Base-by-base conservation (phyloP, 768 basidiomycete genomes). In the Agrocybe pediades region DNA sequence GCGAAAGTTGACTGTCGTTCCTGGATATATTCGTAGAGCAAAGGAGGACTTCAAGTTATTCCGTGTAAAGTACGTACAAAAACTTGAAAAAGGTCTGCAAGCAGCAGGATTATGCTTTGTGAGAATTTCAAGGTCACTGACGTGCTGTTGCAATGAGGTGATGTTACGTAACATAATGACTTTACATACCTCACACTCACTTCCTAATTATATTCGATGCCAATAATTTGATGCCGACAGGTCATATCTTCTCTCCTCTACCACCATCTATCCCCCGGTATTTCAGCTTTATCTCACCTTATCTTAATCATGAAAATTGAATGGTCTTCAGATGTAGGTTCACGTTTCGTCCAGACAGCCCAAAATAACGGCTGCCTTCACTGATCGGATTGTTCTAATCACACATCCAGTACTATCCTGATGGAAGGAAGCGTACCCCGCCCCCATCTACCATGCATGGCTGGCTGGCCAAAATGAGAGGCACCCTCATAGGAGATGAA, bases 381-480 rank as follows among this genome's bases (percentile, higher is more conserved):
- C n/a, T n/a, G n/a, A n/a, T n/a, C n/a, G n/a, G 24, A 9, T 30
- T 43, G 13, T 47, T 23, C 36, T 46, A 45, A 46, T 20, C 39
- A 39, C 16, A 41, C 40, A 9, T 46, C 19, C 51, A 81, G 78
- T 77, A 74, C 59, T 68, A 71, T 55, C 56, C 74, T 17, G 78
- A 80, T 64, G 77, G 76, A 41, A 67, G 71, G 48, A 75, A 77
- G 46, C 71, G 74, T 36, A 75, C 70, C 41, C 83, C 79, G 44
- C 77, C 74, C 26, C 78, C 80, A 39, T 85, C 80, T 6, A 78
- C 79, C 9, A 77, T 88, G 67, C 88, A 90, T 59, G 88, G 88
- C 26, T 90, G 88, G 87, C 73, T 90, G 54, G 82, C 84, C n/a
- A 90, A 90, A 69, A 80, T 85, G 81, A 79, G 88, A 55, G 88